A percentile compares a stretch with the other conserved stretches of the same genome.
Conservation (phyloP, 169 alveolate species). For the Fabrea salina region DNA sequence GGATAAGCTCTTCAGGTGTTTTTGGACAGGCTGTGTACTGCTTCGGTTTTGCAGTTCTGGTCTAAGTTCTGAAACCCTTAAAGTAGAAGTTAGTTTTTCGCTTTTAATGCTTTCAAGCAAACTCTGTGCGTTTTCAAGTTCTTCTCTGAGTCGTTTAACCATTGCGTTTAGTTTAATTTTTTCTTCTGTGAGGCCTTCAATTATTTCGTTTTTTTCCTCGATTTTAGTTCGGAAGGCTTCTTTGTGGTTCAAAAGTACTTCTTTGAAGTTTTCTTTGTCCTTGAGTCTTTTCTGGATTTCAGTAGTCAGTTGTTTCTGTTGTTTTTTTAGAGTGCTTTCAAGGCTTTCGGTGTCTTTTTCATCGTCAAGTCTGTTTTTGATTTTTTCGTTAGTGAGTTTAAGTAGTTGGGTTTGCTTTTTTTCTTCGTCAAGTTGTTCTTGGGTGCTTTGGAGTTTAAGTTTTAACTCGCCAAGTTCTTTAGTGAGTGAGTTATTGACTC, state of each 20-base stretch:
- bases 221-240: slow-evolving; percentile 3
- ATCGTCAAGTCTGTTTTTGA: background rate
- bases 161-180: too few species aligned
- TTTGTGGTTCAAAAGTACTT: background rate
- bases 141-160: too few species aligned
- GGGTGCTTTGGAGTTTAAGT: background rate
- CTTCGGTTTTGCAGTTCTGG: too few species aligned
- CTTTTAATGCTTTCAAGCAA: too few species aligned
- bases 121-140: too few species aligned
- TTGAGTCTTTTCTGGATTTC: slow-evolving; percentile 8
- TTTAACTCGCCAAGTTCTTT: background rate
- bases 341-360: background rate
- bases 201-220: background rate
- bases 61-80: too few species aligned
- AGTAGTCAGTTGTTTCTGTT: background rate
- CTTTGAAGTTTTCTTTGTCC: background rate
- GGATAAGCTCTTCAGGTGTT: too few species aligned
- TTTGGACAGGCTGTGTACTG: too few species aligned
- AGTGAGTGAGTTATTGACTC: background rate
- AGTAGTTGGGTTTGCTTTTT: background rate
- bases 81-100: too few species aligned
- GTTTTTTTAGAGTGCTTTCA: background rate
- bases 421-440: background rate
- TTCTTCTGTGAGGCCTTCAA: background rate
- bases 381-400: background rate